Base-by-base conservation (phyloP, 495 filamentous ascomycete genomes). In the Halenospora varia region DNA sequence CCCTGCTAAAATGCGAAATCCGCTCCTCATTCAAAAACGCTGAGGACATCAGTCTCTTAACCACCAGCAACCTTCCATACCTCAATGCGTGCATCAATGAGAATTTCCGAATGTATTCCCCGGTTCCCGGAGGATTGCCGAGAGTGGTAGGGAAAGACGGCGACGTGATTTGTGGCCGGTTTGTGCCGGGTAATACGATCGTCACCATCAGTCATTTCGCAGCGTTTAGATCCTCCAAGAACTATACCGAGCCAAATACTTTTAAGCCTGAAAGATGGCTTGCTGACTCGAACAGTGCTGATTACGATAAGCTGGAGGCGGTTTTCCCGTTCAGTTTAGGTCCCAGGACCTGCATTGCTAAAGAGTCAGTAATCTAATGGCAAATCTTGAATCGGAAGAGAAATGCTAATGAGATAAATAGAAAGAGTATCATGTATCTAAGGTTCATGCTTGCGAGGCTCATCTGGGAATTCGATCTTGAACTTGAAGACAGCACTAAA, bases 201-300 rank as follows among this genome's bases (percentile, higher is more conserved):
- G 66, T 72, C 0, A 67, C 64, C 9, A 66, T 68, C 62, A 68
- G 64, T 26, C 55, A 66, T 0, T 71, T 63, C 40, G 65, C 67
- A 8, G 52, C 69, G 2, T 59, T 65, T 13, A 68, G 69, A 13
- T 71, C 71, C n/a, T 57, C 66, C 6, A 49, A 54, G 0, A 73
- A 83, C 47, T 86, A 81, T 58, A 59, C 61, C 20, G 54, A 71
- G n/a, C 73, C 80, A 0, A 71, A 82, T 9, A 51, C 59, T 1
- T 84, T 80, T 55, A 53, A 73, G 0, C 81, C 81, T 0, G 81
- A 85, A 24, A 53, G 71, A n/a, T 73, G 68, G 70, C 48, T 72
- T 35, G 29, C 13, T 35, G 6, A 4, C 13, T 35, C 29, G 6
- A 35, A 35, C 6, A 13, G 13, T 35, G 6, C 4, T 13, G 13